Evolutionary conservation across 2,329 filamentous ascomycete species (phyloP), one percentile per base, ranked within the genome.

Genomic region (Penicillium griseofulvum): DNA sequence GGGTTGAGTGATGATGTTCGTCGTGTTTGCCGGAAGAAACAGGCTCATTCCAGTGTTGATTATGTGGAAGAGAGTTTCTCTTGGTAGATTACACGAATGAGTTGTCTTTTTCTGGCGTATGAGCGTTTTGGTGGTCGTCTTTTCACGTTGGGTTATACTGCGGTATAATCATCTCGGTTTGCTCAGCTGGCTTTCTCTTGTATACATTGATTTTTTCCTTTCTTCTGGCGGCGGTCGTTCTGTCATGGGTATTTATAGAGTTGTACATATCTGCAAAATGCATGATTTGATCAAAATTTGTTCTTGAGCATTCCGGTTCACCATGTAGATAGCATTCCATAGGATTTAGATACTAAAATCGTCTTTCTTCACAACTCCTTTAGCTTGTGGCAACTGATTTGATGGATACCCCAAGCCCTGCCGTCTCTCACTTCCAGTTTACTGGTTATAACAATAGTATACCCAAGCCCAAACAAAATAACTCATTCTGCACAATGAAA

Each of bases 21-120:
- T 44, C 79, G 81, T 29, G 87, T 87, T 1, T 87, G 88, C 22
- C 79, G 89, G 29, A 77, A 80, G 50, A 83, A 89, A 68, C 82
- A 87, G 55, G 75, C 81, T 19, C 75, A 73, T 39, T 84, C 78
- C 2, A 85, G 87, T 39, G 79, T 92, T 16, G 87, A 91, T 69
- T 90, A 90, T 66, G 78, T 89, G 11, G 89, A 92, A 73, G 89
- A 93, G 75, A 86, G 83, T 58, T 93, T 93, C 63, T 73, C 75
- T 8, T 79, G 78, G 79, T 71, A 75, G 47, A 45, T 9, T 33
- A 19, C 43, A 22, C 1, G 12, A 28, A 38, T 44, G 29, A 4
- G 24, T 33, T 17, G 31, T 28, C 26, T 22, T 19, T 24, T 24
- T 50, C 34, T 36, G 39, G 52, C 34, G 34, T 42, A 39, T 43